phyloP scores from a whole-genome alignment of 2,329 filamentous ascomycete genomes.

The Penicillium vulpinum region DNA sequence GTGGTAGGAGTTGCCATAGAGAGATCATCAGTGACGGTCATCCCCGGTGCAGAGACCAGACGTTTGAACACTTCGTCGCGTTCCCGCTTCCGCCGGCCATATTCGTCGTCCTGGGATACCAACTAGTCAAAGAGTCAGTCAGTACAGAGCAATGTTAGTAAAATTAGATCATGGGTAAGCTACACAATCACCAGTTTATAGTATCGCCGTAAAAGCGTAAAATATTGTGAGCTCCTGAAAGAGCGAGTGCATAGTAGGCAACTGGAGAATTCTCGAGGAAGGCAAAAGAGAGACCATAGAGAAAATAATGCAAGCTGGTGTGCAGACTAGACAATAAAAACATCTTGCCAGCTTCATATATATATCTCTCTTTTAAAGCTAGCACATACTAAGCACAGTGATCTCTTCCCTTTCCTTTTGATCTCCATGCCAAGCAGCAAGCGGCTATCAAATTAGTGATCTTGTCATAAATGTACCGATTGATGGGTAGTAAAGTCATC shows the following conservation, averaged over 20 bases:
- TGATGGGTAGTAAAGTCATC: no score
- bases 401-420: no score
- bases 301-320: accelerated
- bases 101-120: conserved; percentile 22
- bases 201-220: conserved; percentile 35
- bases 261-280: neutral
- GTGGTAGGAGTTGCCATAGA: neutral
- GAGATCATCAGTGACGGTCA: conserved; percentile 1
- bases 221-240: conserved; percentile 27
- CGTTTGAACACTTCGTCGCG: conserved; percentile 18
- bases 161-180: neutral
- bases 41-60: conserved; percentile 8
- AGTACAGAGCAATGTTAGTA: conserved; percentile 29
- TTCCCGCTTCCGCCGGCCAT: conserved; percentile 28
- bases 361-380: neutral
- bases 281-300: neutral
- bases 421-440: neutral
- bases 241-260: neutral
- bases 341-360: neutral
- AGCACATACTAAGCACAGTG: neutral
- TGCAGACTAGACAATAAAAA: accelerated
- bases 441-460: neutral
- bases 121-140: conserved; percentile 39
- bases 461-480: no score
- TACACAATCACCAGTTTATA: conserved; percentile 30